Conservation (phyloP, 345 rosid species). For the Rubroshorea leprosula region DNA sequence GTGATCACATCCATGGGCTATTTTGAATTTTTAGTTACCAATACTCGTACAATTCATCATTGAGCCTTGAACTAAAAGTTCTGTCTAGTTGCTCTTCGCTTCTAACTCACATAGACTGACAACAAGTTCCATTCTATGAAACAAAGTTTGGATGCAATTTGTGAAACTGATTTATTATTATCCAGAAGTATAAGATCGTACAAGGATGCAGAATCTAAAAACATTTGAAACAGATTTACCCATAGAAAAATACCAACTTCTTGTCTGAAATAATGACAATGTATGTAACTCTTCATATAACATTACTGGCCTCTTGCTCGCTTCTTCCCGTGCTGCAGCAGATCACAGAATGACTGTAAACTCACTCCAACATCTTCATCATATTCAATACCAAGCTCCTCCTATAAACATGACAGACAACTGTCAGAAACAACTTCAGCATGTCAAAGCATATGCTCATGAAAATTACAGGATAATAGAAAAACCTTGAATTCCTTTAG, state of each 20-base stretch:
- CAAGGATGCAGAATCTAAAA: conserved; percentile 24
- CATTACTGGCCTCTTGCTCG: conserved; percentile 41
- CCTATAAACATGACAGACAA: conserved; percentile 39
- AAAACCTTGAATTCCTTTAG: conserved; percentile 78
- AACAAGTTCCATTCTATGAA: no score
- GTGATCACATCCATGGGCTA: no score
- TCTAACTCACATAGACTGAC: no score
- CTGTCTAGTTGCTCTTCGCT: no score
- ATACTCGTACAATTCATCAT: no score
- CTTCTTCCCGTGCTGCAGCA: conserved; percentile 56
- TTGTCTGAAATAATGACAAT: no score
- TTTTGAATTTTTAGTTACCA: no score
- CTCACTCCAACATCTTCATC: conserved; percentile 80
- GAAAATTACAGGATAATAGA: not conserved
- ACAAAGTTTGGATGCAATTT: no score
- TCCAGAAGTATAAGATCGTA: conserved; percentile 8
- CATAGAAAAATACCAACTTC: conserved; percentile 8
- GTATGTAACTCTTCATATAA: conserved; percentile 8
- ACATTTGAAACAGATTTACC: conserved; percentile 3
- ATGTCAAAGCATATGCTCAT: conserved; percentile 4
- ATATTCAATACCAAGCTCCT: conserved; percentile 81
- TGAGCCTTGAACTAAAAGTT: no score
- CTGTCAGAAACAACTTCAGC: conserved; percentile 12
- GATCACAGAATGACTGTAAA: conserved; percentile 57
- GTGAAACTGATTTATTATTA: conserved; percentile 4